Evolutionary conservation across 2,329 filamentous ascomycete species (phyloP), one percentile per base, ranked within the genome.

Genomic region (Aspergillus pseudotamarii): DNA sequence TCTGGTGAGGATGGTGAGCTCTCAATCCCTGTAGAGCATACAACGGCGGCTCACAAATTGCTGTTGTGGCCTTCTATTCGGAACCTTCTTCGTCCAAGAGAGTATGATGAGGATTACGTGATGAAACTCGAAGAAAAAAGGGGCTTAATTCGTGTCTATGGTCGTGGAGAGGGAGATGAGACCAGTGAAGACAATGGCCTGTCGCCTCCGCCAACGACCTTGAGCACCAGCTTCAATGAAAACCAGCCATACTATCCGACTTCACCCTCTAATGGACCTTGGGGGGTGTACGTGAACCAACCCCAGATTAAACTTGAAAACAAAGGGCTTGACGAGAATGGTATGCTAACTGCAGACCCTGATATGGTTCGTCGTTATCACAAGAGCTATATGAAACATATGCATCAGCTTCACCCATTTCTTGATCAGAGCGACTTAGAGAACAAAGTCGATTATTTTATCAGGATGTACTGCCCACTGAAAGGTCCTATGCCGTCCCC

Each of bases 1-100:
- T 62, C 58, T 16, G 71, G 73, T 6, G 75, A 78, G 34, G 75
- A 77, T 32, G 88, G 87, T 54, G 85, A 88, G 67, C 86, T 91
- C 16, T 87, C 90, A 1, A 91, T 96, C 61, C 91, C 93, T 0
- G 86, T 89, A 32, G 92, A 96, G 68, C 94, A 98, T 73, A 96
- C 92, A 0, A 97, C 94, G 0, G 88, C 93, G n/a, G 93, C 93
- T 1, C 92, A 95, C 57, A 87, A 93, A 66, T 82, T 98, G 21
- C 81, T 98, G 32, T 83, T 86, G 54, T 93, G 91, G 88, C 85
- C 85, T 0, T 85, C 88, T 0, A 92, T 95, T 60, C 79, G 83
- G 73, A 79, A 84, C 65, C 74, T 97, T 73, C 88, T 92, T 38
- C 60, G 77, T 62, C 69, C 82, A 71, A 81, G 83, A 36, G 83